These are phyloP conservation scores for Solanum paucissectum DNA, from an alignment of 257 asterid genomes.

Conservation along the genomic window DNA sequence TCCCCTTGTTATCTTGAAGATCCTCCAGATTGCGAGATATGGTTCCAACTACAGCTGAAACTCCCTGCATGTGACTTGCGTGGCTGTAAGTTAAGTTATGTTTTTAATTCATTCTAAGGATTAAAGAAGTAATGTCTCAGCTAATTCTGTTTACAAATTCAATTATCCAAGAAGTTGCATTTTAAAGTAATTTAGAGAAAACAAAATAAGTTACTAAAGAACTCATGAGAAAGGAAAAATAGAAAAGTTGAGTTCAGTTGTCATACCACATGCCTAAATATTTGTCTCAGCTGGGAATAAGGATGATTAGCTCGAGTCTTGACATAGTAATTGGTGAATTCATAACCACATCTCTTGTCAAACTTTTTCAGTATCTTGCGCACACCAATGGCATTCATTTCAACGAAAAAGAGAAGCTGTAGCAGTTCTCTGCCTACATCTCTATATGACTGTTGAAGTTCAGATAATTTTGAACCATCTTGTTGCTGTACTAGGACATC, in stretches of 20 bases:
- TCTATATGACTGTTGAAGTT: slow-evolving; percentile 73
- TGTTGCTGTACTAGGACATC: slow-evolving; percentile 64
- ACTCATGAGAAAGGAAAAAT: neutral
- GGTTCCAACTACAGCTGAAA: slow-evolving; percentile 98
- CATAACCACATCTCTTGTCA: slow-evolving; percentile 79
- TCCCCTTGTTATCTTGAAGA: slow-evolving; percentile 85
- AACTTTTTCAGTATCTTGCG: slow-evolving; percentile 92
- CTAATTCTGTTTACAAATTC: neutral
- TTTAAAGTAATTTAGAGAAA: neutral
- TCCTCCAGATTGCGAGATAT: slow-evolving; percentile 91
- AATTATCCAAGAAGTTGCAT: neutral
- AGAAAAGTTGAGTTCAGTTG: slow-evolving; percentile 1
- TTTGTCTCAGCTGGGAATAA: slow-evolving; percentile 94
- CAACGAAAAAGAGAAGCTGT: slow-evolving; percentile 74
- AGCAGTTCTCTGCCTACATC: slow-evolving; percentile 78
- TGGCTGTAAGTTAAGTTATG: neutral
- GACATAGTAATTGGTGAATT: slow-evolving; percentile 85
- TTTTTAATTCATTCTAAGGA: neutral
- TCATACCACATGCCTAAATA: slow-evolving; percentile 96
- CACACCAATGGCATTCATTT: slow-evolving; percentile 82
- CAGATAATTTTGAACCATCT: slow-evolving; percentile 61
- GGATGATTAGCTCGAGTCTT: slow-evolving; percentile 98
- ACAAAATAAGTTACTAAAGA: neutral
- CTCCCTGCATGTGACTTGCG: slow-evolving; percentile 44
- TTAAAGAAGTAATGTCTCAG: neutral